Base-by-base conservation (phyloP, 257 asterid genomes). In the Nicotiana otophora region DNA sequence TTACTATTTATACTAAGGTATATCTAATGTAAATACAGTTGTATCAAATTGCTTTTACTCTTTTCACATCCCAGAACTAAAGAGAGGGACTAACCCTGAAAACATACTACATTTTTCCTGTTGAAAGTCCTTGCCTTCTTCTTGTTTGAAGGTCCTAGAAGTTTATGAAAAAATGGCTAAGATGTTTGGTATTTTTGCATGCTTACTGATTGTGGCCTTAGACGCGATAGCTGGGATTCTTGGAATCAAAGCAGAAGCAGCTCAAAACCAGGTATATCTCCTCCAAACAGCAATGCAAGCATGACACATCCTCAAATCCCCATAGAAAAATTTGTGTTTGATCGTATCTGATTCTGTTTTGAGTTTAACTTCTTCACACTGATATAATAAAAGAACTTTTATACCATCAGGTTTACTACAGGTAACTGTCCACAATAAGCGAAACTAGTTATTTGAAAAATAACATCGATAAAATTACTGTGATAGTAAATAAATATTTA, bases 191-290 rank as follows among this genome's bases (percentile, higher is more conserved):
- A 83, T 93, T 42, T 81, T 89, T 81, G 93, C 89, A 10, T 93
- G 98, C 80, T 72, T 93, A 58, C 46, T 95, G 86, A 91, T 95
- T 8, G 88, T 95, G 66, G 92, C 92, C 60, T 68, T 92, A 88
- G 98, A 95, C 85, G 88, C 89, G 68, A 76, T 77, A 31, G 96
- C 97, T 12, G 95, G 96, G 66, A 88, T 93, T 80, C 94, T 95
- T 36, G 98, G 95, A 4, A 88, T 93, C 86, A 92, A 88, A 82
- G 98, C 96, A 19, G 97, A 95, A 82, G 93, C 89, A 20, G 95
- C 98, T 77, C 97, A 93, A 87, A 89, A 90, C 78, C 90, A 92
- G 93, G 98, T 90, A 85, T 10, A 42, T 8, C 84, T 60, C 5
- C 5, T 69, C 15, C 39, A 48, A 48, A 70, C 78, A 14, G 17